Base-by-base conservation (phyloP, 306 rosid species). In the Ormosia emarginata region DNA sequence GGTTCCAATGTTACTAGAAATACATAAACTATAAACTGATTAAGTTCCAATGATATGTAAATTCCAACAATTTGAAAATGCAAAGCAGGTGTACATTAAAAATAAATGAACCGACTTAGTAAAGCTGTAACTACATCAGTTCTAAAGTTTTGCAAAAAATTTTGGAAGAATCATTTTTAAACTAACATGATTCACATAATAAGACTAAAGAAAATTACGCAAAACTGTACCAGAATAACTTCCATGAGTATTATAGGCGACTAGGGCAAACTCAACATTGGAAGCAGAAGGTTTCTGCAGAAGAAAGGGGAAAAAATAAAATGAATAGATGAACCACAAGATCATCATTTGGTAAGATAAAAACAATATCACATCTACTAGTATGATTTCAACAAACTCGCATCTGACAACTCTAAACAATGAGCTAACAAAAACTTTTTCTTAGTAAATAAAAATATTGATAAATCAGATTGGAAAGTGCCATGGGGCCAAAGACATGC, bases 211-310 rank as follows among this genome's bases (percentile, higher is more conserved):
- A 82, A 75, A 62, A 82, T 5, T 24, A 66, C 39, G 77, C 80
- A 89, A 85, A 71, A 47, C 72, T 81, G 30, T 89, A 95, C 99
- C 97, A 84, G 93, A 95, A 87, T 90, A 93, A 53, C 96, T 90
- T 89, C 99, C 99, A 79, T 91, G 98, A 67, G 98, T 91, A 84
- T 88, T 84, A 85, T 79, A 93, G 12, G 90, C 87, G 88, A 93
- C 98, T 71, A 95, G 56, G 53, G 93, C 89, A 77, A 92, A 84
- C 92, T 95, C 98, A 52, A 88, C 65, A 32, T 72, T 82, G 81
- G 96, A 85, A 71, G 79, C 85, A 7, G 84, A 71, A 29, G 90
- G 88, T 84, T 93, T 93, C 99, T 95, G 98, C 77, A 88, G 75
- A 75, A 83, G 58, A 85, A 50, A 68, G 47, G 72, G 55, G 69